Percentiles rank a stretch among this genome's conserved stretches.
phyloP scores from a whole-genome alignment of 306 rosid genomes.

The Amphicarpaea edgeworthii region DNA sequence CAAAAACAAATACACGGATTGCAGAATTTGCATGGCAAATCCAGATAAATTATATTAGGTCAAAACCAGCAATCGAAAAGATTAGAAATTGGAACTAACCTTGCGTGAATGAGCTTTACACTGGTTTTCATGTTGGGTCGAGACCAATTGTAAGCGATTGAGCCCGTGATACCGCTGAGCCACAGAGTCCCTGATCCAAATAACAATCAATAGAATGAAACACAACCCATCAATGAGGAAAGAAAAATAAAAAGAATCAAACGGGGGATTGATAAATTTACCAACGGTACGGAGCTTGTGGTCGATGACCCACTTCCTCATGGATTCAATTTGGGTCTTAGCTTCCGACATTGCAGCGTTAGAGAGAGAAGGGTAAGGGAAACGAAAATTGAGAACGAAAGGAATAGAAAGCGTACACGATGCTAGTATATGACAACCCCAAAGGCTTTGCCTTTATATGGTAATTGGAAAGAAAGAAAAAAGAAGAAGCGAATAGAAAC shows the following conservation, averaged over 20 bases:
- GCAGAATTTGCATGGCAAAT: slow-evolving; percentile 2
- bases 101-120: slow-evolving; percentile 92
- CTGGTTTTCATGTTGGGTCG: slow-evolving; percentile 93
- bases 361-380: not conserved
- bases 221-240: not conserved
- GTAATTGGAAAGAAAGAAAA: not conserved
- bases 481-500: slow-evolving; percentile 52
- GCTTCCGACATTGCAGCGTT: slow-evolving; percentile 69
- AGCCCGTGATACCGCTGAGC: slow-evolving; percentile 88
- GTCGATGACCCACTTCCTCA: slow-evolving; percentile 81
- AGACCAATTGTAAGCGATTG: slow-evolving; percentile 97
- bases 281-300: slow-evolving; percentile 97
- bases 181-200: slow-evolving; percentile 72
- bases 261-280: slow-evolving; percentile 39
- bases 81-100: slow-evolving; percentile 51
- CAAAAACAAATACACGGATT: not conserved
- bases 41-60: not conserved
- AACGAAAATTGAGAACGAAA: not conserved
- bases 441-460: not conserved
- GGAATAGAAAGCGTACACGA: not conserved
- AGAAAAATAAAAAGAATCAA: not conserved
- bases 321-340: slow-evolving; percentile 65
- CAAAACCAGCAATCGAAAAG: not conserved
- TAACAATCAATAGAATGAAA: not conserved
- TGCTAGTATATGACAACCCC: too few species aligned